phyloP scores from a whole-genome alignment of 371 early-diverging fungal species.

The Chytridium lagenaria region DNA sequence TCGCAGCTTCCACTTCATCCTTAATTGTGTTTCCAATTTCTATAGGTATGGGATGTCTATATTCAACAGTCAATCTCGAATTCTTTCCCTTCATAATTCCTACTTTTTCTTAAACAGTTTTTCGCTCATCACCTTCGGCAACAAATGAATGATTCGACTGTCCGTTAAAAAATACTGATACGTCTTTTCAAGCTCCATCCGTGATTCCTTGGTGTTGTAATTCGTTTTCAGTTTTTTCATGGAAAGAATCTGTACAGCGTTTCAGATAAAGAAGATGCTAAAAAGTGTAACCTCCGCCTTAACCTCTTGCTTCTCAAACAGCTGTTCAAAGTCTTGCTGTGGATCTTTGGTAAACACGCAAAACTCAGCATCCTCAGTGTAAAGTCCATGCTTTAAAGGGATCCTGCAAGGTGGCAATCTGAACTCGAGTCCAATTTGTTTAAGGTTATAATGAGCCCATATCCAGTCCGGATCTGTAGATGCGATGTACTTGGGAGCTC shows the following conservation, averaged over 20 bases:
- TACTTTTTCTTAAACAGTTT: conserved; percentile 80
- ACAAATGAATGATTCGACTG: conserved; percentile 70
- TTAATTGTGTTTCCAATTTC: conserved; percentile 69
- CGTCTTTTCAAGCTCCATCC: conserved; percentile 69
- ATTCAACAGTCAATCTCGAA: not conserved
- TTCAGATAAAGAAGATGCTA: not conserved
- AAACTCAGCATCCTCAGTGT: conserved; percentile 61
- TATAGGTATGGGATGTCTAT: conserved; percentile 81
- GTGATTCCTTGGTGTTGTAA: conserved; percentile 79
- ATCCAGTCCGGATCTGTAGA: not conserved
- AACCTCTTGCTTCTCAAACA: conserved; percentile 60
- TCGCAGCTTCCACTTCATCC: conserved; percentile 73
- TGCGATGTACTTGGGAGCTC: not conserved
- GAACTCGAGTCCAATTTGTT: not conserved
- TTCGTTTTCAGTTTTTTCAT: conserved; percentile 76
- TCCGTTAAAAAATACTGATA: conserved; percentile 90
- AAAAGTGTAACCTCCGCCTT: conserved; percentile 29
- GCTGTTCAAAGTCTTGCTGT: conserved; percentile 74
- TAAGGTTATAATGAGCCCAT: not conserved
- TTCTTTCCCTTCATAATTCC: too few species aligned
- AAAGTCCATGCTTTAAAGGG: conserved; percentile 64
- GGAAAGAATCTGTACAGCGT: conserved; percentile 71
- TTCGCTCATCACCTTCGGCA: conserved; percentile 86
- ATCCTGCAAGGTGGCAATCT: not conserved
- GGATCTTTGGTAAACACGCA: conserved; percentile 88